Base-by-base conservation (phyloP, 352 stramenopile genomes). In the Globisporangium splendens region DNA sequence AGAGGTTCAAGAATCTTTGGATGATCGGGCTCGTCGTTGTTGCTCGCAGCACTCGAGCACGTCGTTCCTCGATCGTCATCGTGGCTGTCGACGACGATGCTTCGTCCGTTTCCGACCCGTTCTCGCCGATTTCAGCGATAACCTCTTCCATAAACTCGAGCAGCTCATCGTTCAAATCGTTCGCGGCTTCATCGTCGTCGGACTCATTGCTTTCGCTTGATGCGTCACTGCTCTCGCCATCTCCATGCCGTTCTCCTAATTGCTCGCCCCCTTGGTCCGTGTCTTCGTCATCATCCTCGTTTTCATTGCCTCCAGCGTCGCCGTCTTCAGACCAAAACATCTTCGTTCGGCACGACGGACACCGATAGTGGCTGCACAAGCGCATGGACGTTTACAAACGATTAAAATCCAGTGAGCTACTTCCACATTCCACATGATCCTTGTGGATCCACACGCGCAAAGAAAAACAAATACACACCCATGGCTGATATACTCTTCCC, bases 401-500 rank as follows among this genome's bases (percentile, higher is more conserved):
- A 35, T 35, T 6, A 35, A 8, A 35, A 35, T 8, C 1, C 28
- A 35, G 5, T 35, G 28, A 6, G 7, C 28, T 35, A 10, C 28
- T 35, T 31, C n/a, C n/a, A n/a, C n/a, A n/a, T n/a, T 35, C 28
- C 5, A 10, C 28, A 35, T 33, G 52, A 7, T 13, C 43, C 70
- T 54, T 21, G 18, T 17, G 11, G n/a, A n/a, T n/a, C n/a, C n/a
- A n/a, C n/a, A n/a, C n/a, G n/a, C n/a, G n/a, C n/a, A n/a, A n/a
- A n/a, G n/a, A n/a, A n/a, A 21, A 31, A 41, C 17, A 39, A 0
- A 22, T 53, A 21, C 8, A 61, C 73, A 89, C 77, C 68, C 66
- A 52, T 87, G 79, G 39, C 67, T 73, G n/a, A 86, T 62, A 63
- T 88, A 90, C 56, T 73, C 59, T 38, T 86, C 68, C 50, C 73